phyloP scores from a whole-genome alignment of 257 asterid species.

The Penstemon davidsonii region DNA sequence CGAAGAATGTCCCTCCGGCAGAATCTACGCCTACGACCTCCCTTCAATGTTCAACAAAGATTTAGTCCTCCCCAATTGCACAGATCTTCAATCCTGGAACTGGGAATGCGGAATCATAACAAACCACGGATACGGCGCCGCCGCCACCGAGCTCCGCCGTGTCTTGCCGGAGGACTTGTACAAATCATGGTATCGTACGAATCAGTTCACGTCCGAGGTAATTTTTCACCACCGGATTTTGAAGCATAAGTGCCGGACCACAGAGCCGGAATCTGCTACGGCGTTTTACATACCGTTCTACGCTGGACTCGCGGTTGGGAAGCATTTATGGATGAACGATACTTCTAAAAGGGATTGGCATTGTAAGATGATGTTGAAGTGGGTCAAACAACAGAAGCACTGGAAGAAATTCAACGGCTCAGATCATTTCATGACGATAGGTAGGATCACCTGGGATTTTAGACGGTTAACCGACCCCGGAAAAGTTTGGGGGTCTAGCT shows the following conservation, averaged over 20 bases:
- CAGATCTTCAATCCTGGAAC: slow-evolving; percentile 74
- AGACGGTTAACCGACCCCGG: slow-evolving; percentile 64
- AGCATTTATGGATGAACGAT: slow-evolving; percentile 55
- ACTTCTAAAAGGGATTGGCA: slow-evolving; percentile 55
- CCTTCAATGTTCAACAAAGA: slow-evolving; percentile 63
- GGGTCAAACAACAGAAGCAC: slow-evolving; percentile 54
- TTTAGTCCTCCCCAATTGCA: slow-evolving; percentile 47
- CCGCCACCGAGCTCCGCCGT: slow-evolving; percentile 56
- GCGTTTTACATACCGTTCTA: slow-evolving; percentile 92
- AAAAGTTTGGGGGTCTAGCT: slow-evolving; percentile 68
- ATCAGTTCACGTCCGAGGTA: slow-evolving; percentile 70
- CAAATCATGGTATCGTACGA: slow-evolving; percentile 87
- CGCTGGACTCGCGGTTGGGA: slow-evolving; percentile 76
- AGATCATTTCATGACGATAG: slow-evolving; percentile 74
- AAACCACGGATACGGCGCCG: slow-evolving; percentile 77
- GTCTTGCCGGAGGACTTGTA: slow-evolving; percentile 53
- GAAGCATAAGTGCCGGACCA: slow-evolving; percentile 68
- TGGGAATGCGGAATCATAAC: slow-evolving; percentile 91
- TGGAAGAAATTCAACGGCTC: slow-evolving; percentile 70
- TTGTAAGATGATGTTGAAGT: slow-evolving; percentile 55
- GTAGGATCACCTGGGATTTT: slow-evolving; percentile 84
- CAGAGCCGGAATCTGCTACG: slow-evolving; percentile 69
- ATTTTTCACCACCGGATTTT: slow-evolving; percentile 66
- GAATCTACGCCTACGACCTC: slow-evolving; percentile 73
- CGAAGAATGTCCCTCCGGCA: slow-evolving; percentile 72